Evolutionary conservation across 257 asterid genomes (phyloP), one percentile per base, ranked within the genome.

Genomic region (Solanum etuberosum): DNA sequence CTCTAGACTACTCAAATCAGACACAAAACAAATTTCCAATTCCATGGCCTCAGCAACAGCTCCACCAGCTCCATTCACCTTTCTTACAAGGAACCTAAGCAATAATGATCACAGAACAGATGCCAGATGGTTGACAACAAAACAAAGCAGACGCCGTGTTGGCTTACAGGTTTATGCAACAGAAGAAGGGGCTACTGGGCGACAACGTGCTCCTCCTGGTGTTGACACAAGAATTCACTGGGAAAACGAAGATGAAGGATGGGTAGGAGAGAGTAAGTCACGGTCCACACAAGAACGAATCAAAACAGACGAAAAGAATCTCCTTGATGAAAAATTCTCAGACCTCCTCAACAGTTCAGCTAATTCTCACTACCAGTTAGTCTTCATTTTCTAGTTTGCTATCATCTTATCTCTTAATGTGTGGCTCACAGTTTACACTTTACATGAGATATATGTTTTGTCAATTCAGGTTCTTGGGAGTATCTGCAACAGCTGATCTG

Each of bases 191-290:
- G 85, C 96, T 6, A 74, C 86, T 65, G 76, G 85, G 27, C 86
- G 85, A 40, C 91, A 90, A 86, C 91, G 85, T 61, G 94, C 95
- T 18, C 93, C 97, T 38, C 98, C 96, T 1, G 98, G 96, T 32
- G 94, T 93, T 37, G 98, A 96, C 81, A 95, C 99, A 8, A 89
- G 99, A 89, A 95, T 96, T 87, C 98, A 94, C 40, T 95, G 98
- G 98, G 98, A 93, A 90, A 94, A 88, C 43, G 98, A 96, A 37
- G 97, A 96, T 7, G 99, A 95, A 73, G 98, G 99, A 7, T 96
- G 99, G 99, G 70, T 95, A 80, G 98, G 98, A 2, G 98, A 92
- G n/a, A 85, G 88, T 29, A 88, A 59, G 70, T 91, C 95, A 2
- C 48, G 87, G 31, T 68, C 95, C 5, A 80, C 91, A 2, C 82